phyloP scores from a whole-genome alignment of 2,329 filamentous ascomycete genomes.

The Diaporthe citrichinensis region DNA sequence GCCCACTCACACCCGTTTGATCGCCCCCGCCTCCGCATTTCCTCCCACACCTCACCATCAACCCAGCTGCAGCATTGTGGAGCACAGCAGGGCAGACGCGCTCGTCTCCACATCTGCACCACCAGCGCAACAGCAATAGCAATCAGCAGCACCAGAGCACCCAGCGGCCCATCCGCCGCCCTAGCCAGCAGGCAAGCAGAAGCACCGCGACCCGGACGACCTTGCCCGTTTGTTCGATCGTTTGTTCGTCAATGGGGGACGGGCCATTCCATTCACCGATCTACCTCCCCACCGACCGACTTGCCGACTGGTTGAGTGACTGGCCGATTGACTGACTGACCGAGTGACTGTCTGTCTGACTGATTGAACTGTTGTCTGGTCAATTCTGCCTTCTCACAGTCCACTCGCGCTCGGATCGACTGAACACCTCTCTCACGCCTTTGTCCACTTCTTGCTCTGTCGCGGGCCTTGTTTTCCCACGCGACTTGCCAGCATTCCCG shows the following conservation, averaged over 20 bases:
- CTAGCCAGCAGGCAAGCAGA: background rate
- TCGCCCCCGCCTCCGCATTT: constrained; percentile 42
- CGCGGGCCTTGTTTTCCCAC: constrained; percentile 13
- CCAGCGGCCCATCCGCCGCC: background rate
- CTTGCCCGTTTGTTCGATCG: background rate
- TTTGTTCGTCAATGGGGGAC: background rate
- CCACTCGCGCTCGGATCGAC: constrained; percentile 1
- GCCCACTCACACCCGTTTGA: constrained; percentile 32
- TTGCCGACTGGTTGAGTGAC: constrained; percentile 2
- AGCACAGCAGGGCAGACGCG: constrained; percentile 32
- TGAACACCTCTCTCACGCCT: background rate
- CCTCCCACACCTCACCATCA: constrained; percentile 33
- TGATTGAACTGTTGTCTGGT: background rate
- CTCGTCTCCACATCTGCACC: constrained; percentile 22
- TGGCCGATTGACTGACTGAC: background rate
- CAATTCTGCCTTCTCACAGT: constrained; percentile 9
- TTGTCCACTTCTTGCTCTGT: constrained; percentile 19
- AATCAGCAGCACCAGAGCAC: background rate
- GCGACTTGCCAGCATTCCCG: constrained; percentile 14
- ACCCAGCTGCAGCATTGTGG: constrained; percentile 31
- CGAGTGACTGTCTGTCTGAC: background rate
- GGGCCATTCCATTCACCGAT: background rate
- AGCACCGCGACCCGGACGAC: background rate
- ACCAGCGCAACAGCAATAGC: constrained; percentile 10
- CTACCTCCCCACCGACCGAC: background rate